Conservation (phyloP, 495 filamentous ascomycete genomes). For the Clavariopsis aquatica region DNA sequence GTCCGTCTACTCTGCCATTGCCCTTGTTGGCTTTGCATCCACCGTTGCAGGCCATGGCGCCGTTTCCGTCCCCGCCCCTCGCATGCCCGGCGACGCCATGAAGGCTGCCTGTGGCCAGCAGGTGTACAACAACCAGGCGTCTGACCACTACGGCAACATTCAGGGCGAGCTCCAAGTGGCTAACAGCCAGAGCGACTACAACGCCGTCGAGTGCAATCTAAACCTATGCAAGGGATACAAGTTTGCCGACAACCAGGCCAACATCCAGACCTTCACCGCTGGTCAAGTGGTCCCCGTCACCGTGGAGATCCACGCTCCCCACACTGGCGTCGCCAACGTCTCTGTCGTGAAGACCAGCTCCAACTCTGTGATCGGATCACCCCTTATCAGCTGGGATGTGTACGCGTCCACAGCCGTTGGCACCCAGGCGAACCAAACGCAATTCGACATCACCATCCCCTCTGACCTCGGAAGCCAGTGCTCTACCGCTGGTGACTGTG, state of each 20-base stretch:
- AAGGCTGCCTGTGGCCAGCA: slow-evolving; percentile 62
- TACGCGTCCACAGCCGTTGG: slow-evolving; percentile 55
- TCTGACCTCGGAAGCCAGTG: slow-evolving; percentile 58
- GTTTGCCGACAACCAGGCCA: slow-evolving; percentile 68
- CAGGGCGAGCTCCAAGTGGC: slow-evolving; percentile 65
- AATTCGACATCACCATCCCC: slow-evolving; percentile 68
- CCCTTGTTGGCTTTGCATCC: slow-evolving; percentile 53
- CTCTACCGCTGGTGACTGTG: slow-evolving; percentile 61
- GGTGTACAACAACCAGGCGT: slow-evolving; percentile 59
- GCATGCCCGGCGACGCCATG: slow-evolving; percentile 62
- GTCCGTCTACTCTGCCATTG: slow-evolving; percentile 27
- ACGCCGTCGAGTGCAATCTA: slow-evolving; percentile 61
- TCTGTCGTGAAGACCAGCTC: slow-evolving; percentile 65
- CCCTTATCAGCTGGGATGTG: slow-evolving; percentile 58
- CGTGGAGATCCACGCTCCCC: slow-evolving; percentile 63
- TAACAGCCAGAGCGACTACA: slow-evolving; percentile 57
- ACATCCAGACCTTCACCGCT: slow-evolving; percentile 61
- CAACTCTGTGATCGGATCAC: slow-evolving; percentile 58
- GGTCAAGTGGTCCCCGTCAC: slow-evolving; percentile 62
- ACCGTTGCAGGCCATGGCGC: slow-evolving; percentile 64
- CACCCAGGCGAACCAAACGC: slow-evolving; percentile 59
- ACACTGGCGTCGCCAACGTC: slow-evolving; percentile 68
- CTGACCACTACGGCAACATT: slow-evolving; percentile 68
- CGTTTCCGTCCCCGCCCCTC: slow-evolving; percentile 58
- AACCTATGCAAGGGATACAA: slow-evolving; percentile 74